Evolutionary conservation across 192 early-diverging fungal species (phyloP), one percentile per base, ranked within the genome.

Genomic region (Mortierella antarctica): DNA sequence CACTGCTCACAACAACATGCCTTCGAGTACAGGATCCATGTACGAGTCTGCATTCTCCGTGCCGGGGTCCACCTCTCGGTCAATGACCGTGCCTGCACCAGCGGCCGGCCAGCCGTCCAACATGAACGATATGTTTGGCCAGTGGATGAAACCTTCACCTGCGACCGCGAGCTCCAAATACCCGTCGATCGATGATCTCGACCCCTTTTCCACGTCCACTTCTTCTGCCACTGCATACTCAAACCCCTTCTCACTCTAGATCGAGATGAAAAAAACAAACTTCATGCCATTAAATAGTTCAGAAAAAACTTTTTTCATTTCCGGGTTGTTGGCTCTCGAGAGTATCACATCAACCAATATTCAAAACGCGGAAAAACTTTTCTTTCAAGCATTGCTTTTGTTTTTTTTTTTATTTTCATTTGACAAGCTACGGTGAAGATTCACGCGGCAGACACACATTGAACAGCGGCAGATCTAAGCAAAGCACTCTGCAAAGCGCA

Each of bases 101-200:
- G 45, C 14, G 2, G 48, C 15, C 11, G 41, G 47, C 42, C 21
- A 9, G 15, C 50, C 42, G 6, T 39, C 1, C 13, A 57, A 23
- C 54, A 55, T 54, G 65, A 75, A 75, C 9, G 73, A 67, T 46
- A 68, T 75, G 73, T 75, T 75, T 75, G 65, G 65, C 31, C 72
- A 74, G 39, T 74, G 73, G 73, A 67, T 68, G 52, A 66, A 75
- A 40, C 73, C 73, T 18, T 56, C 57, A 15, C 52, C 74, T 39
- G 20, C 23, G 40, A 54, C 54, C 52, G 59, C 74, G 23, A 68
- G 41, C 20, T 54, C 67, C 53, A 77, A 70, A 70, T 69, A 70
- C 74, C 66, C 74, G 44, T 68, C 67, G 40, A 75, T 75, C 58
- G 65, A 75, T 40, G 74, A 69, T n/a, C 64, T 77, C 14, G 74